Conservation (phyloP, 1,284 basidiomycete genomes). For the Ganoderma lingzhi region DNA sequence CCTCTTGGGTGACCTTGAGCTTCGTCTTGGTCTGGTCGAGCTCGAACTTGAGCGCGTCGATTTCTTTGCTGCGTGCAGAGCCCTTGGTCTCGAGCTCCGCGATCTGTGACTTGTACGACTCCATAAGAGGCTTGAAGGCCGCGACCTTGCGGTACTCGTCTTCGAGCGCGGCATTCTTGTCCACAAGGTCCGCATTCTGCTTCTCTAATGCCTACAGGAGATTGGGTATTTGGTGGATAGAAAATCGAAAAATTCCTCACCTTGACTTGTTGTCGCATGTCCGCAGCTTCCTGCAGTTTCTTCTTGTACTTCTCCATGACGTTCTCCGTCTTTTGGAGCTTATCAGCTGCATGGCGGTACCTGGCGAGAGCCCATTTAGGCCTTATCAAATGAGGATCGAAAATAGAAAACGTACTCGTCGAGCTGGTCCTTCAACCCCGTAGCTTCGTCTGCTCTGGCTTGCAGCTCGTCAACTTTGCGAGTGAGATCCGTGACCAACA, state of each 20-base stretch:
- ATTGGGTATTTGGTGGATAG: not conserved
- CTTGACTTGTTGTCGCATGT: conserved; percentile 87
- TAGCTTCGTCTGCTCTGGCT: conserved; percentile 77
- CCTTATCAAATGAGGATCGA: not conserved
- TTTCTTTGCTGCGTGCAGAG: conserved; percentile 71
- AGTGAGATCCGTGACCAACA: conserved; percentile 74
- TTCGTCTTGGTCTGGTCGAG: conserved; percentile 78
- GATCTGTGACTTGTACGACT: conserved; percentile 92
- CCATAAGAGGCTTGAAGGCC: conserved; percentile 89
- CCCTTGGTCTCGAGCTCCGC: conserved; percentile 81
- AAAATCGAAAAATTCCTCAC: conserved; percentile 47
- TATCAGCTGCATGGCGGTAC: conserved; percentile 90
- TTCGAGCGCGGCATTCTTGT: conserved; percentile 90
- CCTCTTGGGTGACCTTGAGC: conserved; percentile 73
- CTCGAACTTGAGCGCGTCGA: conserved; percentile 77
- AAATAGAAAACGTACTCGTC: conserved; percentile 76
- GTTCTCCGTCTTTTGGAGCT: conserved; percentile 92
- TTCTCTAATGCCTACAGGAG: conserved; percentile 80
- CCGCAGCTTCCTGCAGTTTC: conserved; percentile 94
- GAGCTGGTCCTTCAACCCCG: conserved; percentile 88
- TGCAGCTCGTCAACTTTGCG: conserved; percentile 87
- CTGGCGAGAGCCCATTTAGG: conserved; percentile 46
- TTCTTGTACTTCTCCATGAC: conserved; percentile 99
- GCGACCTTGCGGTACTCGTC: conserved; percentile 90
- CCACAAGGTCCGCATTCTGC: conserved; percentile 91